phyloP scores from a whole-genome alignment of 2,329 filamentous ascomycete species.

The Arthroderma sp. region DNA sequence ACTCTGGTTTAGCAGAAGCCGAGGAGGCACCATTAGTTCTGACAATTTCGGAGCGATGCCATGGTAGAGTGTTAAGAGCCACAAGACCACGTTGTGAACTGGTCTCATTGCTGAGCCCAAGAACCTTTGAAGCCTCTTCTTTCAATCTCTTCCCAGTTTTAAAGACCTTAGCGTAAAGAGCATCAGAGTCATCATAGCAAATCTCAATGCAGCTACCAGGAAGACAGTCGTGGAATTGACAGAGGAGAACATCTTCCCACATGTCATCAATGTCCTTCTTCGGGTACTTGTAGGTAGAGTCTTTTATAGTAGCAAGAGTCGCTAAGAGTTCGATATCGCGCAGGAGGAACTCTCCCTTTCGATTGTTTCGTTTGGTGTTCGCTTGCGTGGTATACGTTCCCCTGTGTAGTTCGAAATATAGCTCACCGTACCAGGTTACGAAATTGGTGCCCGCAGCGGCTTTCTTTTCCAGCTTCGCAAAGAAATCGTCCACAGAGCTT shows the following conservation, averaged over 20 bases:
- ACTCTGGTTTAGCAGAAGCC: slow-evolving; percentile 17
- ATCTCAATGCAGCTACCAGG: slow-evolving; percentile 93
- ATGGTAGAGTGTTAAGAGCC: slow-evolving; percentile 75
- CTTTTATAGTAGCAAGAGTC: slow-evolving; percentile 65
- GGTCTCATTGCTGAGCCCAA: slow-evolving; percentile 46
- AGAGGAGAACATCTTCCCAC: slow-evolving; percentile 86
- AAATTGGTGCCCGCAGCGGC: slow-evolving; percentile 53
- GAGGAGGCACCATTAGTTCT: slow-evolving; percentile 33
- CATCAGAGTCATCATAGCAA: slow-evolving; percentile 92
- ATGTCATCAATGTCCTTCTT: slow-evolving; percentile 88
- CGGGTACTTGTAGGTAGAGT: slow-evolving; percentile 68
- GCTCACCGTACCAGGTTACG: slow-evolving; percentile 92
- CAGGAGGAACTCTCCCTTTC: slow-evolving; percentile 70
- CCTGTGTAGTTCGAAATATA: slow-evolving; percentile 95
- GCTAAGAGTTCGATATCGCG: slow-evolving; percentile 80
- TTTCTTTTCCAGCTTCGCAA: slow-evolving; percentile 70
- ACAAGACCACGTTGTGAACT: slow-evolving; percentile 36
- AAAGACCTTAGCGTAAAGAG: slow-evolving; percentile 76
- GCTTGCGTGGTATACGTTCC: slow-evolving; percentile 96
- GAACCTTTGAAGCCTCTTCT: slow-evolving; percentile 51
- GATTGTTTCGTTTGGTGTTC: slow-evolving; percentile 93
- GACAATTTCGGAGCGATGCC: slow-evolving; percentile 64
- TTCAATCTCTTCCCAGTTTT: slow-evolving; percentile 59
- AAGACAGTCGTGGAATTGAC: slow-evolving; percentile 95
- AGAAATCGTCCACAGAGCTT: slow-evolving; percentile 86